A percentile compares a stretch with the other conserved stretches of the same genome.
Conservation (phyloP, 2,329 filamentous ascomycete genomes). For the Curvularia eragrostidis region DNA sequence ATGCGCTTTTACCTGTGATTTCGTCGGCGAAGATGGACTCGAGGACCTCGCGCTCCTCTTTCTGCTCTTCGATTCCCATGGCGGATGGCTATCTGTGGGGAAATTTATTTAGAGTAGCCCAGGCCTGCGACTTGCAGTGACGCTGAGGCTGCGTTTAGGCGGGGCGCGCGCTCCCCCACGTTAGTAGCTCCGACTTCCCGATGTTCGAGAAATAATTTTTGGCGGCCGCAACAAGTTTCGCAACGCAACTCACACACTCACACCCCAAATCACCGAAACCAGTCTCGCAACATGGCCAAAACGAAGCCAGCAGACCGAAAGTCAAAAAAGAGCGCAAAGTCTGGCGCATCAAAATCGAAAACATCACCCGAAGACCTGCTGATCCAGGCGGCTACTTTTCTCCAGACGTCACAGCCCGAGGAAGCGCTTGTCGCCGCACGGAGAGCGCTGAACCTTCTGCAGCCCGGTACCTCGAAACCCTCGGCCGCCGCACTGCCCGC, state of each 20-base stretch:
- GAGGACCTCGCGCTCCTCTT: conserved; percentile 95
- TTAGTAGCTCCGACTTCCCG: conserved; percentile 31
- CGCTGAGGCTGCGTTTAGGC: conserved; percentile 28
- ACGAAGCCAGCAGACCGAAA: conserved; percentile 58
- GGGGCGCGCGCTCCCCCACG: conserved; percentile 33
- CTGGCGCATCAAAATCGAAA: conserved; percentile 52
- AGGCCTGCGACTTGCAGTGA: conserved; percentile 9
- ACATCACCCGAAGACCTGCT: conserved; percentile 63
- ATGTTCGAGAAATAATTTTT: conserved; percentile 33
- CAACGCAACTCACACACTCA: background rate
- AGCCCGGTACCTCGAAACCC: conserved; percentile 45
- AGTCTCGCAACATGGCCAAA: conserved; percentile 55
- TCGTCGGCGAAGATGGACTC: conserved; percentile 98
- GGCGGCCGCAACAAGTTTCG: conserved; percentile 13
- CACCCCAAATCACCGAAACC: conserved; percentile 3
- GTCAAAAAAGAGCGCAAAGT: conserved; percentile 43
- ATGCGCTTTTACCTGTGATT: conserved; percentile 73
- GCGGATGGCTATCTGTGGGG: conserved; percentile 20
- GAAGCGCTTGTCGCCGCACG: conserved; percentile 63
- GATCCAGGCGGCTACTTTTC: conserved; percentile 61
- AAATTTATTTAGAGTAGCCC: conserved; percentile 5
- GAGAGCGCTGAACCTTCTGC: conserved; percentile 59
- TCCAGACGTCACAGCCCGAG: conserved; percentile 65
- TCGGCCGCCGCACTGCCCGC: conserved; percentile 65
- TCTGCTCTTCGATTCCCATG: conserved; percentile 78